Evolutionary conservation across 768 basidiomycete genomes (phyloP).

Genomic region (Lyophyllum atratum): DNA sequence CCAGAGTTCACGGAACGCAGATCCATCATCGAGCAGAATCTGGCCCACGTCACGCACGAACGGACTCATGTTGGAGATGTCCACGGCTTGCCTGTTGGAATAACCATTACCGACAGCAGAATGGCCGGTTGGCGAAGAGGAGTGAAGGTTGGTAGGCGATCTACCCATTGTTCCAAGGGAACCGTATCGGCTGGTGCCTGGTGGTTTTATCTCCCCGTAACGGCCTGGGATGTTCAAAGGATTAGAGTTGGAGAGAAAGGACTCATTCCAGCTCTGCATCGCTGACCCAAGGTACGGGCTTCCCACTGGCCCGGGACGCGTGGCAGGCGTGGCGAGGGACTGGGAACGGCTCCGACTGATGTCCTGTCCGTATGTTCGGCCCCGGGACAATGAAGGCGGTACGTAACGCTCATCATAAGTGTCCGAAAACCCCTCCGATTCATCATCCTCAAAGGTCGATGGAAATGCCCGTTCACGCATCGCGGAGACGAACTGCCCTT

Average conservation of each 20-base stretch:
- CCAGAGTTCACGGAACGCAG: constrained; percentile 76
- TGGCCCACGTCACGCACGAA: constrained; percentile 84
- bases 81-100: constrained; percentile 40
- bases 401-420: constrained; percentile 61
- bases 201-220: constrained; percentile 66
- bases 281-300: constrained; percentile 48
- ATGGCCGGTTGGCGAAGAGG: constrained; percentile 47
- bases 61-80: constrained; percentile 81
- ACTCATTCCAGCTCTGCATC: constrained; percentile 64
- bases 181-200: constrained; percentile 64
- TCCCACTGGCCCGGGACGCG: constrained; percentile 54
- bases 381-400: constrained; percentile 48
- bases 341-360: constrained; percentile 76
- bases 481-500: constrained; percentile 58
- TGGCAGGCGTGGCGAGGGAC: constrained; percentile 63
- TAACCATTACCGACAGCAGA: constrained; percentile 46
- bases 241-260: constrained; percentile 55
- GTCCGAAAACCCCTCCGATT: constrained; percentile 64
- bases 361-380: constrained; percentile 64
- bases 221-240: constrained; percentile 59
- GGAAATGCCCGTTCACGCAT: constrained; percentile 72
- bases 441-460: constrained; percentile 83
- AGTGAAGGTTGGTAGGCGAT: constrained; percentile 55
- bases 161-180: constrained; percentile 57
- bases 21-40: constrained; percentile 74